These are phyloP conservation scores for Cladophialophora immunda DNA, from an alignment of 2,329 filamentous ascomycete species.

Conservation along the genomic window DNA sequence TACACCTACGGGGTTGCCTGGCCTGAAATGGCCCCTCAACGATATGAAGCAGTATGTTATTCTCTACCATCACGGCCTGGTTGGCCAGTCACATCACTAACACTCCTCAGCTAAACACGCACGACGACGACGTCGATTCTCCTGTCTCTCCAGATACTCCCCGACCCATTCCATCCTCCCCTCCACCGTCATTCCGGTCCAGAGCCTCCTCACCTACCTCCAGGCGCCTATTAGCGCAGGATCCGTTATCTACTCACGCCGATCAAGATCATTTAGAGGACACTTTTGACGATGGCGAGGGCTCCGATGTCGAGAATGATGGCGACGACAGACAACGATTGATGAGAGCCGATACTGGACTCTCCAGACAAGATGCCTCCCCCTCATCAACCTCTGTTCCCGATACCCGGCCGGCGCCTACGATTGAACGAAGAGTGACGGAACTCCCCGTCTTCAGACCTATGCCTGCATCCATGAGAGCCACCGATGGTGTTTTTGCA, in stretches of 20 bases:
- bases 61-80: conserved; percentile 19
- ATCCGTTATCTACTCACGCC: conserved; percentile 64
- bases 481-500: conserved; percentile 95
- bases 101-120: conserved; percentile 51
- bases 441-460: conserved; percentile 61
- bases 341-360: conserved; percentile 70
- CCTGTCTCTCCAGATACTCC: conserved; percentile 43
- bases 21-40: conserved; percentile 57
- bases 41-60: conserved; percentile 57
- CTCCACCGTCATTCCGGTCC: conserved; percentile 84
- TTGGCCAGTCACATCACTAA: conserved; percentile 17
- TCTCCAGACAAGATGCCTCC: conserved; percentile 25
- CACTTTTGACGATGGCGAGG: conserved; percentile 86
- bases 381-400: conserved; percentile 16
- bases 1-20: conserved; percentile 14
- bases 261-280: conserved; percentile 82
- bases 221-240: conserved; percentile 62
- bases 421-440: conserved; percentile 59
- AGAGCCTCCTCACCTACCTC: conserved; percentile 74
- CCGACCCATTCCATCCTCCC: conserved; percentile 49
- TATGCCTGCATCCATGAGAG: conserved; percentile 51
- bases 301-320: conserved; percentile 73
- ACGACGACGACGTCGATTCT: conserved; percentile 48
- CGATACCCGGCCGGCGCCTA: conserved; percentile 27
- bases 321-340: conserved; percentile 87